Conservation (phyloP, 2,329 filamentous ascomycete genomes). For the Scopulariopsis brevicaulis region DNA sequence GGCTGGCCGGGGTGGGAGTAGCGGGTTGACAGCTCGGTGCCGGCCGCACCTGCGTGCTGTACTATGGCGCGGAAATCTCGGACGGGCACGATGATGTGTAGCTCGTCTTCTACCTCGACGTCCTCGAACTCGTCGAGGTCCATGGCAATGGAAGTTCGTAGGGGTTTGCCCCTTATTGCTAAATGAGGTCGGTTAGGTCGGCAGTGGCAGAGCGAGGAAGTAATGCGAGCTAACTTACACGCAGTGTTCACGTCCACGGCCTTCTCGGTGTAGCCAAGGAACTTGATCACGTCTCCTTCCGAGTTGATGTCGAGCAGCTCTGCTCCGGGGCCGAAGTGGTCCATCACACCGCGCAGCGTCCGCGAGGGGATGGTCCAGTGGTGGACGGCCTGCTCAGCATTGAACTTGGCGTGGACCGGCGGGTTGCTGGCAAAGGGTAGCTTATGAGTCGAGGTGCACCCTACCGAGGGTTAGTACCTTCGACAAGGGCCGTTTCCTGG, state of each 20-base stretch:
- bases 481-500: neutral
- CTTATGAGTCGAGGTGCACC: conserved; percentile 66
- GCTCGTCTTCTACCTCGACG: conserved; percentile 60
- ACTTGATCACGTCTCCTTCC: conserved; percentile 61
- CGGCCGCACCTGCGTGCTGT: conserved; percentile 59
- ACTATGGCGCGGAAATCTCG: conserved; percentile 76
- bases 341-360: conserved; percentile 63
- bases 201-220: neutral
- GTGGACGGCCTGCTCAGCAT: conserved; percentile 52
- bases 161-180: conserved; percentile 69
- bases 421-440: conserved; percentile 63
- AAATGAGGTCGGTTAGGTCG: neutral
- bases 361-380: conserved; percentile 63
- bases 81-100: conserved; percentile 72
- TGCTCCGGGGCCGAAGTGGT: conserved; percentile 70
- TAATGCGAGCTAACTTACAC: conserved; percentile 7
- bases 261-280: conserved; percentile 76
- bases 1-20: conserved; percentile 64
- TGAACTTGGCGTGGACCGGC: conserved; percentile 69
- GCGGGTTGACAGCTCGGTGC: conserved; percentile 52
- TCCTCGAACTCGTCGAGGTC: conserved; percentile 68
- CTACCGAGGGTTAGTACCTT: conserved; percentile 20
- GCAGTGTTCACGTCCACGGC: conserved; percentile 48
- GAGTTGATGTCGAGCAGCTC: conserved; percentile 72
- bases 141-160: conserved; percentile 69